These are phyloP conservation scores for Otatea glauca DNA, from an alignment of 176 grass and related monocot genomes.

Conservation along the genomic window DNA sequence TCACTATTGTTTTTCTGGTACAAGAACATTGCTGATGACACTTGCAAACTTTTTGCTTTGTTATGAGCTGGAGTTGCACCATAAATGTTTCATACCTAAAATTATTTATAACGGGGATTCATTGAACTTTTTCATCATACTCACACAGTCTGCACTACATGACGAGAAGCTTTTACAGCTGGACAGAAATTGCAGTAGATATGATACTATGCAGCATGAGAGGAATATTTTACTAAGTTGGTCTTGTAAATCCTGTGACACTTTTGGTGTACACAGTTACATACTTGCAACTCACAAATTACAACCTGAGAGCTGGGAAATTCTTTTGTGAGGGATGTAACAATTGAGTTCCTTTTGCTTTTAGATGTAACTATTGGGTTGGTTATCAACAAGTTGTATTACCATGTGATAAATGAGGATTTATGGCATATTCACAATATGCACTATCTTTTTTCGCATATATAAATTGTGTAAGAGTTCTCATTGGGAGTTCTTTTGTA, in stretches of 20 bases:
- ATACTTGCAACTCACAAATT: neutral
- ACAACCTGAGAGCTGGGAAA: neutral
- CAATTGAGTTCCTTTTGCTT: neutral
- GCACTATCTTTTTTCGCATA: neutral
- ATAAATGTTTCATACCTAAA: neutral
- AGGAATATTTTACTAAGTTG: neutral
- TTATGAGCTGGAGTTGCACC: neutral
- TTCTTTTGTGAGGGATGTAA: neutral
- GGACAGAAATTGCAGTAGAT: neutral
- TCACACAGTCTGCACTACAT: neutral
- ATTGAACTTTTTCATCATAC: neutral
- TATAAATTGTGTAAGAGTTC: neutral
- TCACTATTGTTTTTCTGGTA: neutral
- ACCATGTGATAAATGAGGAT: neutral
- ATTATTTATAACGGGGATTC: neutral
- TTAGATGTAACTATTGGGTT: conserved; percentile 1
- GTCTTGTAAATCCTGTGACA: neutral
- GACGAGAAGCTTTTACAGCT: neutral
- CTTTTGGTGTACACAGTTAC: neutral
- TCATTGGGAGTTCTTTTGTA: neutral
- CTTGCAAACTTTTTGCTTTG: neutral
- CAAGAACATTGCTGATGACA: neutral
- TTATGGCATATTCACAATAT: neutral
- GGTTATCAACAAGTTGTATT: neutral
- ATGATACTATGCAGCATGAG: neutral